A percentile compares a stretch with the other conserved stretches of the same genome.
Conservation (phyloP, 73 alveolate genomes). For the Paraurostyla sp. region DNA sequence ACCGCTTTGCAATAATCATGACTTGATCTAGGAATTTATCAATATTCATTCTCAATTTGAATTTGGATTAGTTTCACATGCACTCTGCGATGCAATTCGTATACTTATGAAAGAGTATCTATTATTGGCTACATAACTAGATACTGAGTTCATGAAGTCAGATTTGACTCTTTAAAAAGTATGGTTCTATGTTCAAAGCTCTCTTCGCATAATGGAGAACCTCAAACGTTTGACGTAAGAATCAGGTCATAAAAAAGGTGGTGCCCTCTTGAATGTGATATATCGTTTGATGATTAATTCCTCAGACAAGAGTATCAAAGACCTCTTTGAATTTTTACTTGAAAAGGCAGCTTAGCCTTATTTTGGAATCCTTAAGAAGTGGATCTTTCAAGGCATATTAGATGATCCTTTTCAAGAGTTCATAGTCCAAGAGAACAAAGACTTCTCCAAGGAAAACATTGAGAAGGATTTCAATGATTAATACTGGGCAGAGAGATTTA, state of each 20-base stretch:
- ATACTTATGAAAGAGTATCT: constrained; percentile 92
- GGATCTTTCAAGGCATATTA: constrained; percentile 96
- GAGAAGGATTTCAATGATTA: constrained; percentile 91
- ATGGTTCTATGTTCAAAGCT: constrained; percentile 95
- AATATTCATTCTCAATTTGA: constrained; percentile 87
- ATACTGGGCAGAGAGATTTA: constrained; percentile 96
- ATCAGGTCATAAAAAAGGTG: constrained; percentile 93
- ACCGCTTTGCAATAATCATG: constrained; percentile 92
- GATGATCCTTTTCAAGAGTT: constrained; percentile 97
- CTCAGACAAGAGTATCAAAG: constrained; percentile 88
- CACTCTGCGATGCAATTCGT: constrained; percentile 93
- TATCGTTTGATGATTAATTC: constrained; percentile 87
- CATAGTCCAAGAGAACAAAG: constrained; percentile 87
- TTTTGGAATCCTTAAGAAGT: constrained; percentile 90
- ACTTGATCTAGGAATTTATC: constrained; percentile 86
- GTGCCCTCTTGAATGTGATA: constrained; percentile 92
- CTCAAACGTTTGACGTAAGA: constrained; percentile 84
- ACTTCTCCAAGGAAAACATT: constrained; percentile 86
- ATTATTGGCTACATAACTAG: constrained; percentile 93
- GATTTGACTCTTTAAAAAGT: constrained; percentile 92
- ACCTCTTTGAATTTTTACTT: constrained; percentile 86
- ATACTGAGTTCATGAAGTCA: constrained; percentile 88
- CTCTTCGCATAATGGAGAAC: constrained; percentile 92
- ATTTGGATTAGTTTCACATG: constrained; percentile 92
- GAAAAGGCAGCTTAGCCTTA: constrained; percentile 95